These are phyloP conservation scores for Cubamyces sp. DNA, from an alignment of 768 basidiomycete species.

Conservation along the genomic window DNA sequence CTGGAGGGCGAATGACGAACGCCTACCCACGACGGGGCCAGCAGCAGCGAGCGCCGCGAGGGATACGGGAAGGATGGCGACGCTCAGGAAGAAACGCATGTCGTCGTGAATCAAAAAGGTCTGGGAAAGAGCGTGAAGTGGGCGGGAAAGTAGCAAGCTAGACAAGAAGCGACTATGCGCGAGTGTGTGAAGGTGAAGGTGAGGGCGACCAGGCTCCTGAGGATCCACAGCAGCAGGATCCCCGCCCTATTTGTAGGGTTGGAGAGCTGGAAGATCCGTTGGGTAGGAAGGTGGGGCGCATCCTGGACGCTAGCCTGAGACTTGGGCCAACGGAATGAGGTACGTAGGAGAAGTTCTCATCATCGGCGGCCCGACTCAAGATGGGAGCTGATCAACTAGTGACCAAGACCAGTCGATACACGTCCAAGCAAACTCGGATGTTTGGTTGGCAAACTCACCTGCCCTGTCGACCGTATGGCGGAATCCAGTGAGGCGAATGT, in stretches of 20 bases:
- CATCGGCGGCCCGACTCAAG: too few species aligned
- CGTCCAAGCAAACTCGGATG: too few species aligned
- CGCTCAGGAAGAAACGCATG: constrained; percentile 45
- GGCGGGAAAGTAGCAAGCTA: constrained; percentile 8
- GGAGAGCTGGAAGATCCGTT: neutral
- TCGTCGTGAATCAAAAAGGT: constrained; percentile 5
- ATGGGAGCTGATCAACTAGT: too few species aligned
- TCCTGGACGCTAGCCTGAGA: too few species aligned
- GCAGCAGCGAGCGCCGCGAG: constrained; percentile 33
- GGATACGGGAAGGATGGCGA: constrained; percentile 37
- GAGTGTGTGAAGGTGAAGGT: constrained; percentile 12
- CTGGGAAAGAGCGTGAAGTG: neutral
- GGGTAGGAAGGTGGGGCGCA: too few species aligned
- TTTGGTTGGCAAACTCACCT: too few species aligned
- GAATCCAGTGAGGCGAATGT: too few species aligned
- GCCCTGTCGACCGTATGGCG: too few species aligned
- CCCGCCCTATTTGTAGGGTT: constrained; percentile 9
- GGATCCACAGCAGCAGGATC: neutral
- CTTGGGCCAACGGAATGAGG: too few species aligned
- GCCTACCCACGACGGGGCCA: constrained; percentile 22
- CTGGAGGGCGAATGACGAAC: constrained; percentile 13
- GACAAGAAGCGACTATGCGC: constrained; percentile 22
- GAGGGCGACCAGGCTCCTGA: constrained; percentile 28
- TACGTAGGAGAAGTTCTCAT: too few species aligned
- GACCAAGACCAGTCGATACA: too few species aligned